A percentile compares a stretch with the other conserved stretches of the same genome.
phyloP scores from a whole-genome alignment of 106 monocot species.

The Platanthera guangdongensis region DNA sequence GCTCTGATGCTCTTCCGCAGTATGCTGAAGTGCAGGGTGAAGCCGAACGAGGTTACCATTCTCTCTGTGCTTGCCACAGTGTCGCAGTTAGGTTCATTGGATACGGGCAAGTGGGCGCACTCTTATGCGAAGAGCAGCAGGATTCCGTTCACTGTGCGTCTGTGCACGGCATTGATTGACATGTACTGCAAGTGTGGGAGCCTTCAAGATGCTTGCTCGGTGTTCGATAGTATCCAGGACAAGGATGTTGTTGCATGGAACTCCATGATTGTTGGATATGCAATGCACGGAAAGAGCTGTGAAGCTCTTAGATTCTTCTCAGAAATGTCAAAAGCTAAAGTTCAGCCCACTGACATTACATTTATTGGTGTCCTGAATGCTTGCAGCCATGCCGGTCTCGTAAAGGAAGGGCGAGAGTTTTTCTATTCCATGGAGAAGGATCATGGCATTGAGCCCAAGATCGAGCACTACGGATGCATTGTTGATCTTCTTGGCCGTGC shows the following conservation, averaged over 20 bases:
- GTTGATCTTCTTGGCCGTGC: slow-evolving; percentile 41
- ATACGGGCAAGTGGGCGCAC: slow-evolving; percentile 39
- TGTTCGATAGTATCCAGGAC: slow-evolving; percentile 19
- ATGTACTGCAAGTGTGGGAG: slow-evolving; percentile 39
- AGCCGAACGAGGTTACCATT: slow-evolving; percentile 36
- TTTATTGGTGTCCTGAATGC: slow-evolving; percentile 34
- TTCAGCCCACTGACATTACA: slow-evolving; percentile 21
- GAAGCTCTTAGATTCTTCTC: slow-evolving; percentile 29
- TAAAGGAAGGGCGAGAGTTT: slow-evolving; percentile 25
- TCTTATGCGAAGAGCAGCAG: slow-evolving; percentile 15
- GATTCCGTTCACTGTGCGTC: slow-evolving; percentile 8
- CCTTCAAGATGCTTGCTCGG: slow-evolving; percentile 9
- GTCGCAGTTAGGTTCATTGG: slow-evolving; percentile 16
- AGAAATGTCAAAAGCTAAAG: slow-evolving; percentile 17
- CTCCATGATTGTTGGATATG: slow-evolving; percentile 32
- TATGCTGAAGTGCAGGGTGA: slow-evolving; percentile 12
- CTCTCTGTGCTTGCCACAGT: slow-evolving; percentile 33
- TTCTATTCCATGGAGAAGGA: slow-evolving; percentile 21
- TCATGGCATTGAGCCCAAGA: slow-evolving; percentile 14
- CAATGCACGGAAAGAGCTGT: slow-evolving; percentile 24
- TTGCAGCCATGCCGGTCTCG: slow-evolving; percentile 43
- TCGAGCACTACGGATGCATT: slow-evolving; percentile 39
- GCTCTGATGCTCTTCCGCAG: slow-evolving; percentile 17
- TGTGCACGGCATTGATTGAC: slow-evolving; percentile 26
- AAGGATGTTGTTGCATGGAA: slow-evolving; percentile 24